Evolutionary conservation across 768 basidiomycete genomes (phyloP), one percentile per base, ranked within the genome.

Genomic region (Leccinum aurantiacum): DNA sequence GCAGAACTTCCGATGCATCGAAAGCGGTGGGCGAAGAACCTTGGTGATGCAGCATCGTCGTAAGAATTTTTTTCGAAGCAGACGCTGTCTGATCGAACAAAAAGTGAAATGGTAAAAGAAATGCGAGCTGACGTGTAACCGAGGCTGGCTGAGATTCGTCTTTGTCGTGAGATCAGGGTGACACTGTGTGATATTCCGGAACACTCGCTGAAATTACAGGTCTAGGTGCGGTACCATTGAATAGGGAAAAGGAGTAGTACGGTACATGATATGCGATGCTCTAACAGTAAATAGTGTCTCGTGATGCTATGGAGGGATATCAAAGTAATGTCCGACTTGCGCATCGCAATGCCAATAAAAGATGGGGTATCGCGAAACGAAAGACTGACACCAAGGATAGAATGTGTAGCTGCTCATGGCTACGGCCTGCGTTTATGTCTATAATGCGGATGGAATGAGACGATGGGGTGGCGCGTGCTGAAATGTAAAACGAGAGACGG

Each of bases 1-100:
- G 72, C 47, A 84, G 82, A 70, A 86, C 82, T 68, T 88, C 86
- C 64, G 86, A 81, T 58, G 80, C 76, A 75, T 88, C 87, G 77
- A 87, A 86, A 64, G 84, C 77, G 55, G 86, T 5, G 15, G 44
- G 83, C 56, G 86, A 82, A 66, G 82, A 72, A 68, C 76, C 77
- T 65, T 79, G 78, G 59, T 64, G 64, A 72, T 84, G 81, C 85
- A 86, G 86, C 54, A 67, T 68, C 60, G 61, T 56, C 57, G 27
- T 6, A 59, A n/a, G n/a, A 55, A 37, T 49, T 44, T 63, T 65
- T 66, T 65, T 66, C 62, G 44, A 60, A 63, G 54, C 51, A 63
- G 65, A 44, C 48, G 60, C 60, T 48, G 61, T 61, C 60, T 63
- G 57, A 56, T 59, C 58, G 53, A 68, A 64, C 62, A 41, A n/a